phyloP scores from a whole-genome alignment of 176 grass and related monocot genomes.

The Bolboschoenus planiculmis region DNA sequence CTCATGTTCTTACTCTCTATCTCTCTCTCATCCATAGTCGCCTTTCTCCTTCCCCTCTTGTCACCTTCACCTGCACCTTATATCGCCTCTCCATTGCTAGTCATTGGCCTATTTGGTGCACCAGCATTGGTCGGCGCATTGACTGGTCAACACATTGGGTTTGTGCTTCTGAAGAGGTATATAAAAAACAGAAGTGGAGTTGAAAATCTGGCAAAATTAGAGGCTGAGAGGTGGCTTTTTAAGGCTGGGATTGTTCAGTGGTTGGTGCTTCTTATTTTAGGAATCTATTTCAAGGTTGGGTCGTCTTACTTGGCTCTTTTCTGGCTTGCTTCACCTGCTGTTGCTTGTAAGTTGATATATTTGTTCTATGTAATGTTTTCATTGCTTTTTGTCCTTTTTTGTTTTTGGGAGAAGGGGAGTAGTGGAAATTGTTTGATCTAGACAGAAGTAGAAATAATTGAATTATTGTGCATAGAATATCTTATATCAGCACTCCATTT shows the following conservation, averaged over 20 bases:
- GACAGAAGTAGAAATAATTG: neutral
- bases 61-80: conserved; percentile 64
- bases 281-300: conserved; percentile 74
- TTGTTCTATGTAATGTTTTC: neutral
- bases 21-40: conserved; percentile 54
- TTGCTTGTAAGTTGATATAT: conserved; percentile 77
- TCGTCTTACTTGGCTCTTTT: conserved; percentile 72
- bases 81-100: conserved; percentile 70
- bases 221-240: conserved; percentile 99
- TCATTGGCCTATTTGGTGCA: conserved; percentile 85
- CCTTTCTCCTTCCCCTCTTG: conserved; percentile 54
- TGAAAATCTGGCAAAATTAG: conserved; percentile 48
- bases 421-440: neutral
- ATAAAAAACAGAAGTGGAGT: conserved; percentile 27
- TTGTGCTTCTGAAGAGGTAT: conserved; percentile 49
- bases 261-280: conserved; percentile 70
- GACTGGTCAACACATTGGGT: conserved; percentile 76
- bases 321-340: conserved; percentile 89
- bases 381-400: neutral
- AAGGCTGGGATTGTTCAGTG: conserved; percentile 88
- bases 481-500: neutral
- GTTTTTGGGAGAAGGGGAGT: neutral
- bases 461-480: neutral
- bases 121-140: conserved; percentile 85
- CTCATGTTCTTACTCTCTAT: conserved; percentile 69